Base-by-base conservation (phyloP, 1,284 basidiomycete genomes). In the Austroboletus niveus region DNA sequence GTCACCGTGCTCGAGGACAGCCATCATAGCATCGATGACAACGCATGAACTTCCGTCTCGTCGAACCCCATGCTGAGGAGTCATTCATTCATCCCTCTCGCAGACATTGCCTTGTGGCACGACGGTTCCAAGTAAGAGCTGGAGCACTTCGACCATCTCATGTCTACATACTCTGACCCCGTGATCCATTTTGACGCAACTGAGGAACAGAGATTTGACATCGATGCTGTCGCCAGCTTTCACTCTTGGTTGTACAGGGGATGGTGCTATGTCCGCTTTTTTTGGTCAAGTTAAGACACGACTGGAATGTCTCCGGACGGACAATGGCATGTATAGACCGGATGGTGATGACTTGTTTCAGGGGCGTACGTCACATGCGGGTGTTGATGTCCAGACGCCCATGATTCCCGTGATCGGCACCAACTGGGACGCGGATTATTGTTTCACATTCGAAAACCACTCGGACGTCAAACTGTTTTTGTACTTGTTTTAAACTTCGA, bases 401-500 rank as follows among this genome's bases (percentile, higher is more conserved):
- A 47, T 10, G 1, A 53, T 61, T n/a, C n/a, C n/a, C n/a, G n/a
- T n/a, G n/a, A n/a, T n/a, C n/a, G n/a, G n/a, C 43, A 53, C 57
- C 1, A 49, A 60, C 32, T 42, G 62, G 8, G 24, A 42, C 3
- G 5, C 29, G 4, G 41, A 7, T 8, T 64, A 64, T 22, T 43
- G 60, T 11, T 35, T 61, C 17, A 61, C 17, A 17, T 17, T 17
- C 17, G 17, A 17, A 17, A 1, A 17, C 17, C 17, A 17, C 17
- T 17, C 17, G 24, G 40, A 55, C 0, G 50, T 49, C 32, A 54
- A 62, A 35, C 46, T 64, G 3, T 61, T 62, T 8, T 62, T 62
- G n/a, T 61, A 64, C 46, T 17, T 61, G 22, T 61, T 64, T 49
- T 61, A 62, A n/a, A 17, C 38, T 60, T 61, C 17, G 62, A 64